Conservation (phyloP, 2,329 filamentous ascomycete species). For the Nothomitra cinnamomea region DNA sequence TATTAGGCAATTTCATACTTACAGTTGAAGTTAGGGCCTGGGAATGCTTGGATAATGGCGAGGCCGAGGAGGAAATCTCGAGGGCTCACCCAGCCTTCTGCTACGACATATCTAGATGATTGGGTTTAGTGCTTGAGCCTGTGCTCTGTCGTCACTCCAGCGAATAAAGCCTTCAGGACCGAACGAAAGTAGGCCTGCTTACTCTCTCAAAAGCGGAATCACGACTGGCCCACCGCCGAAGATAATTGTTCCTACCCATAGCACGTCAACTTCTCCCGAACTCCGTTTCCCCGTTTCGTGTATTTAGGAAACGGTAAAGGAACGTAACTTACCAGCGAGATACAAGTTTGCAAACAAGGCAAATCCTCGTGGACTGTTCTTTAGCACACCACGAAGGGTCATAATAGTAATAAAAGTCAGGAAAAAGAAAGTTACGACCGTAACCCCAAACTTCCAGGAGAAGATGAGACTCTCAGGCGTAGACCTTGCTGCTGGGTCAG, state of each 20-base stretch:
- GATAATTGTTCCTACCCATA: slow-evolving; percentile 6
- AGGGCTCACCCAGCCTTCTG: slow-evolving; percentile 50
- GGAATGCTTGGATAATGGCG: slow-evolving; percentile 54
- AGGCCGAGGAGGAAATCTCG: slow-evolving; percentile 58
- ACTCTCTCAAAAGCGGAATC: slow-evolving; percentile 43
- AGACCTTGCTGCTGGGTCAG: not conserved
- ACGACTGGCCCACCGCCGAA: slow-evolving; percentile 46
- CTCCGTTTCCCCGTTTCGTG: too few species aligned
- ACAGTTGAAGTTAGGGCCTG: slow-evolving; percentile 42
- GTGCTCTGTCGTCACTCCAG: not conserved
- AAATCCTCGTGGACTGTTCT: slow-evolving; percentile 29
- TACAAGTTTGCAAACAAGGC: slow-evolving; percentile 56
- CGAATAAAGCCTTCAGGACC: not conserved
- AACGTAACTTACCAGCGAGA: slow-evolving; percentile 41
- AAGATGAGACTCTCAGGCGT: slow-evolving; percentile 11
- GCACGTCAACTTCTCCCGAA: not conserved
- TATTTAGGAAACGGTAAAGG: not conserved
- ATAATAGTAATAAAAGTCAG: slow-evolving; percentile 28
- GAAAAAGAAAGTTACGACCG: slow-evolving; percentile 21
- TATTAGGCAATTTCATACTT: not conserved
- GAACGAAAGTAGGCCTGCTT: slow-evolving; percentile 12
- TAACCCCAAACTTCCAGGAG: slow-evolving; percentile 28
- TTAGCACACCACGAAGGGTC: slow-evolving; percentile 25
- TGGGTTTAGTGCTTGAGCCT: not conserved
- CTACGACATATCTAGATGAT: slow-evolving; percentile 34